A percentile compares a stretch with the other conserved stretches of the same genome.
Conservation (phyloP, 78 protist species). For the Cavenderia fasciculata region DNA sequence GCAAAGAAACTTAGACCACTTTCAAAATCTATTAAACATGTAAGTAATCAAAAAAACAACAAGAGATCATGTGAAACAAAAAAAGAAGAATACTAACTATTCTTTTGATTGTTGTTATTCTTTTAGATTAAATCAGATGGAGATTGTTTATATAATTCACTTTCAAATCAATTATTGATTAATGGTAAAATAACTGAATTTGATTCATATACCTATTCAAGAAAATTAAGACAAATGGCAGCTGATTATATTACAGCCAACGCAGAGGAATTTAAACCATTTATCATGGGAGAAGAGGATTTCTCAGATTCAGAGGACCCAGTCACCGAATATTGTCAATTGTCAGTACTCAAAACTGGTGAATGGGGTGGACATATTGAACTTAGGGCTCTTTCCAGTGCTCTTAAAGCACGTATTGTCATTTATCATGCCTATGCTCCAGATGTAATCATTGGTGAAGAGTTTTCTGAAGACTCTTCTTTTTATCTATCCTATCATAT, state of each 20-base stretch:
- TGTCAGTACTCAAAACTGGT: slow-evolving; percentile 38
- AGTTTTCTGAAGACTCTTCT: not conserved
- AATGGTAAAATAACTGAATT: slow-evolving; percentile 17
- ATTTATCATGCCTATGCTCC: slow-evolving; percentile 61
- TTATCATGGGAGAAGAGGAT: slow-evolving; percentile 55
- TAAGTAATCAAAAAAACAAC: not conserved
- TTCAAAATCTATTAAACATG: slow-evolving; percentile 33
- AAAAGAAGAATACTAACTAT: no score
- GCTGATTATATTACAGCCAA: slow-evolving; percentile 39
- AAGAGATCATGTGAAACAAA: no score
- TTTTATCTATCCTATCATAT: slow-evolving; percentile 63
- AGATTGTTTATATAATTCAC: slow-evolving; percentile 73
- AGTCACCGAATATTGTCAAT: slow-evolving; percentile 58
- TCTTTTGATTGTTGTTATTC: no score
- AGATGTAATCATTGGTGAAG: slow-evolving; percentile 68
- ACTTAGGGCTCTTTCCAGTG: slow-evolving; percentile 57
- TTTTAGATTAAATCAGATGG: slow-evolving; percentile 68
- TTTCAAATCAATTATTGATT: slow-evolving; percentile 51
- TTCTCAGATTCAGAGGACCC: slow-evolving; percentile 9
- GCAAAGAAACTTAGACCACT: slow-evolving; percentile 47
- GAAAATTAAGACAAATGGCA: slow-evolving; percentile 36
- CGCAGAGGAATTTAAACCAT: slow-evolving; percentile 69
- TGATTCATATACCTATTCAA: slow-evolving; percentile 19
- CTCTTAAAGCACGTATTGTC: slow-evolving; percentile 26
- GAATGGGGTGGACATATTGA: slow-evolving; percentile 83